These are phyloP conservation scores for Austroboletus novae-zelandiae DNA, from an alignment of 1,284 basidiomycete genomes.

Conservation along the genomic window DNA sequence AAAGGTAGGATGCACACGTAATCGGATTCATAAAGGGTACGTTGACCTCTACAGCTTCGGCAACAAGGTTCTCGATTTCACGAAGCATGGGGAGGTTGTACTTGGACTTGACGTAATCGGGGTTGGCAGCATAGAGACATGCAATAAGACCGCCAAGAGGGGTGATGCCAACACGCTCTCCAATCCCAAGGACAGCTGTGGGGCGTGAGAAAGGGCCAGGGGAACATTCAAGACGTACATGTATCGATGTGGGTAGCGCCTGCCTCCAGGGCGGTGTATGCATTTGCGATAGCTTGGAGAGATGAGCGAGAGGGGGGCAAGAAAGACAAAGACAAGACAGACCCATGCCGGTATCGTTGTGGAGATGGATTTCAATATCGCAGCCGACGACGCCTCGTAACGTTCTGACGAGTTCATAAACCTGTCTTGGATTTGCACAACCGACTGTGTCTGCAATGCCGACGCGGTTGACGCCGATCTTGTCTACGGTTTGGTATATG, in stretches of 20 bases:
- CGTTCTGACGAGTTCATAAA: slow-evolving; percentile 97
- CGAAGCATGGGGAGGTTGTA: slow-evolving; percentile 98
- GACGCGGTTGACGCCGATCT: slow-evolving; percentile 98
- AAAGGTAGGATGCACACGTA: slow-evolving; percentile 50
- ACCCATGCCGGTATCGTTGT: slow-evolving; percentile 97
- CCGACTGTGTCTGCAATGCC: slow-evolving; percentile 99
- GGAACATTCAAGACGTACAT: slow-evolving; percentile 47
- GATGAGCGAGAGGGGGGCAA: slow-evolving; percentile 3
- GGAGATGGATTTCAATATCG: slow-evolving; percentile 98
- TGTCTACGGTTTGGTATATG: slow-evolving; percentile 99
- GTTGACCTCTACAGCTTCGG: slow-evolving; percentile 97
- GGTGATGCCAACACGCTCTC: slow-evolving; percentile 99
- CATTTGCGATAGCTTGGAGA: slow-evolving; percentile 89
- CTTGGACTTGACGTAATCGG: slow-evolving; percentile 99
- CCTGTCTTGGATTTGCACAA: slow-evolving; percentile 97
- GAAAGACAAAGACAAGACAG: slow-evolving; percentile 16
- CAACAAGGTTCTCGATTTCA: slow-evolving; percentile 98
- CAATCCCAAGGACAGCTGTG: slow-evolving; percentile 90
- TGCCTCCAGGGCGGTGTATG: slow-evolving; percentile 97
- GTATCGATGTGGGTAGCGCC: slow-evolving; percentile 99
- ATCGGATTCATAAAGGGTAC: slow-evolving; percentile 97
- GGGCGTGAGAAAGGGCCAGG: slow-evolving; percentile 1
- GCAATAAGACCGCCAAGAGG: slow-evolving; percentile 97
- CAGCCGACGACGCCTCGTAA: slow-evolving; percentile 93
- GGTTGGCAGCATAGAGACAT: slow-evolving; percentile 94